Evolutionary conservation across 2,329 filamentous ascomycete genomes (phyloP), one percentile per base, ranked within the genome.

Genomic region (Reticulascus tulasneorum): DNA sequence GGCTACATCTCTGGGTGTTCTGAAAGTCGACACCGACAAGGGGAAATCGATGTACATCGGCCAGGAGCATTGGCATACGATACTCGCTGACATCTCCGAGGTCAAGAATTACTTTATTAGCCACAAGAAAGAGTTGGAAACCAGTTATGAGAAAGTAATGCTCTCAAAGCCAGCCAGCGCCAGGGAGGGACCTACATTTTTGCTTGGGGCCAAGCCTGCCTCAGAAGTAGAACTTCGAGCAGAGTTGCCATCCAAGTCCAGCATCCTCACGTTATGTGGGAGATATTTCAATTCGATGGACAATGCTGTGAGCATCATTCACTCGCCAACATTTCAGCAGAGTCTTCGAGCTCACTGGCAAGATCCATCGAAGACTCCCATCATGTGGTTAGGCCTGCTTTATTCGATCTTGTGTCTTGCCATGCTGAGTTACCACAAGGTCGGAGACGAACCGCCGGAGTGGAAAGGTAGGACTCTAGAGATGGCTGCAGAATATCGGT

Each of bases 251-350:
- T 73, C 83, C 0, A 91, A 89, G 54, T 80, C 85, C 23, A 84
- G 81, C 17, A 84, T 93, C n/a, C 79, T 95, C 51, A 82, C 87
- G 17, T 71, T 97, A 13, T 84, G 95, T 43, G 82, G 83, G 44
- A 80, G 91, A 42, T 98, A 94, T 56, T 96, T 97, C 68, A 91
- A 91, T 56, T 91, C 85, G 1, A 73, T 80, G 62, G 79, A 83
- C 45, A 77, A 77, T 24, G 73, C 76, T n/a, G 77, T 81, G 56
- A 82, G 79, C 54, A 80, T 93, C 46, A 76, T 93, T 33, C 87
- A 94, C 52, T 82, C 82, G 0, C 90, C 89, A 9, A 90, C 87
- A 0, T 96, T 96, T 52, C 81, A 91, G 52, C 77, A 83, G 51
- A 77, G 86, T 58, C 67, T 86, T 6, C 68, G 69, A 19, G 60